Base-by-base conservation (phyloP, 768 basidiomycete genomes). In the Baorangia bicolor region DNA sequence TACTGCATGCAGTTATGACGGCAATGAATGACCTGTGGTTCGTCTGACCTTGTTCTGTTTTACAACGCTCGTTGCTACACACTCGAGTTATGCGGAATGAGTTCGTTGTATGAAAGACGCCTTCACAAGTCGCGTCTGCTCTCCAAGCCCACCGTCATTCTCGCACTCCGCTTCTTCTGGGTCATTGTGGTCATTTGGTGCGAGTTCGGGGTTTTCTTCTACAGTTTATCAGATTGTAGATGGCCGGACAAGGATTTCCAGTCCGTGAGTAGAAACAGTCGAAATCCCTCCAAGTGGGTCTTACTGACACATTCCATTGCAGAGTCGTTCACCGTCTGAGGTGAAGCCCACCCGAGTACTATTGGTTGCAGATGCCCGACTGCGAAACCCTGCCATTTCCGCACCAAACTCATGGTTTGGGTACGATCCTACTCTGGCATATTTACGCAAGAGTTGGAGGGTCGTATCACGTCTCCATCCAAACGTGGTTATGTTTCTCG, bases 391-490 rank as follows among this genome's bases (percentile, higher is more conserved):
- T 69, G 74, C 49, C 71, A 76, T 38, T 63, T 75, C 55, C 27
- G 39, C 51, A 8, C 25, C 49, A n/a, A 56, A 40, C 13, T 74
- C 78, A 16, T 82, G 82, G 73, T 65, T 74, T 16, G 71, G 74
- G 38, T 78, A 60, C 74, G 75, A 45, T 75, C 76, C 62, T 64
- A 85, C 47, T 78, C 80, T 62, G 77, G 87, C 63, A 59, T 82
- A 85, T 65, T 66, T 92, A 57, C 81, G 81, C 59, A 88, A 87
- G 70, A 82, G 80, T 53, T 93, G 90, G 90, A 81, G 77, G 55
- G 82, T 84, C 37, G 78, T 78, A 0, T 79, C 77, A 39, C 75
- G 80, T 31, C 66, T 87, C 33, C 79, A 74, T 41, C 84, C 89
- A 2, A 74, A 90, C 59, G 77, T 73, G 6, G 82, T 91, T n/a